Evolutionary conservation across 257 asterid genomes (phyloP).

Genomic region (Datura wrightii): DNA sequence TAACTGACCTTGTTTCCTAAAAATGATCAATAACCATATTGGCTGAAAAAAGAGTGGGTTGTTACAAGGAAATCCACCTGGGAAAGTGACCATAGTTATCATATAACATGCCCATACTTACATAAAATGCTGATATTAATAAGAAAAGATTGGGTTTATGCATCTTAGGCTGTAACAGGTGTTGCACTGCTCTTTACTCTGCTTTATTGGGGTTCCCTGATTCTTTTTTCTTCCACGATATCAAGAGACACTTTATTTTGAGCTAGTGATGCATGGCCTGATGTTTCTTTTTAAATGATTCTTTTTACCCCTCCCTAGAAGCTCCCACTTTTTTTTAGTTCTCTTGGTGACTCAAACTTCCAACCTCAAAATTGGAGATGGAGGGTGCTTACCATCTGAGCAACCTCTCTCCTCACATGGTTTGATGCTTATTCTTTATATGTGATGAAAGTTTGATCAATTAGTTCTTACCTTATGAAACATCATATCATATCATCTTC

Average conservation of each 20-base stretch:
- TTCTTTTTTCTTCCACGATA: neutral
- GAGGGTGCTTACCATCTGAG: too few relatives aligned
- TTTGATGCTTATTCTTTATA: neutral
- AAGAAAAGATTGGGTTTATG: neutral
- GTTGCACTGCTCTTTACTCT: neutral
- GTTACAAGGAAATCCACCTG: neutral
- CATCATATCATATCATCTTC: neutral
- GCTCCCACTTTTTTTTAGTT: too few relatives aligned
- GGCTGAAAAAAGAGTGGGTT: neutral
- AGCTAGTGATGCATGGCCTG: neutral
- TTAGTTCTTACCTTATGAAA: neutral
- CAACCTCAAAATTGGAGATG: too few relatives aligned
- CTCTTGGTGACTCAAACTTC: too few relatives aligned
- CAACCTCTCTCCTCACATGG: neutral
- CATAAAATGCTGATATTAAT: neutral
- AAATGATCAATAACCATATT: slow-evolving; percentile 7
- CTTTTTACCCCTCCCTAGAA: too few relatives aligned
- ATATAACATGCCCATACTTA: neutral
- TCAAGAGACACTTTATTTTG: neutral
- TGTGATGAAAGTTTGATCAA: neutral
- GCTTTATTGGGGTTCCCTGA: neutral
- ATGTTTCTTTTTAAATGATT: neutral
- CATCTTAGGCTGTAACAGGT: neutral
- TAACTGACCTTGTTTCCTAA: neutral
- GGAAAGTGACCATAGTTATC: neutral